phyloP scores from a whole-genome alignment of 345 rosid species.

The Brassica juncea region DNA sequence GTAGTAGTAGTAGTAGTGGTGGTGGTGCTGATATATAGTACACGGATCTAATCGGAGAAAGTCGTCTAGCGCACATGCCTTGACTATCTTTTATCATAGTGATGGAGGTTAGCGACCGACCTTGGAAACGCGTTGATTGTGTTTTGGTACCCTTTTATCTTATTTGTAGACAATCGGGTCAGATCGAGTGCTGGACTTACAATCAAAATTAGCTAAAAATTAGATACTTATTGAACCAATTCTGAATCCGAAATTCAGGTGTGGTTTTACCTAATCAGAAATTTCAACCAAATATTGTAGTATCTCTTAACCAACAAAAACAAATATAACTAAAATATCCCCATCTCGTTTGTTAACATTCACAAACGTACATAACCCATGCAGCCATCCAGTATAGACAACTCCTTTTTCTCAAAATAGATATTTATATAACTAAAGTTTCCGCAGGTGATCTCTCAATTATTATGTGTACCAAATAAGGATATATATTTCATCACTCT shows the following conservation, averaged over 20 bases:
- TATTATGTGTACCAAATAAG: not conserved
- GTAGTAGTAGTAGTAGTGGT: too few relatives aligned
- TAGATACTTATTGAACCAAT: constrained; percentile 19
- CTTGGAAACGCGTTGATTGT: constrained; percentile 3
- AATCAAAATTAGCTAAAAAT: constrained; percentile 14
- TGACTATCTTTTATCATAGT: constrained; percentile 6
- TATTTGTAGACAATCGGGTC: constrained; percentile 1
- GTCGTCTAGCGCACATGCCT: not conserved
- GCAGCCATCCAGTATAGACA: not conserved
- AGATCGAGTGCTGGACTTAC: not conserved
- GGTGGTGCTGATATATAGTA: not conserved
- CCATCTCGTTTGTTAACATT: not conserved
- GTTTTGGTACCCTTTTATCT: not conserved
- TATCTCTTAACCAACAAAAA: not conserved
- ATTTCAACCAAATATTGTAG: constrained; percentile 18
- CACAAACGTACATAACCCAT: not conserved
- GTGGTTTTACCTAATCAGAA: constrained; percentile 14
- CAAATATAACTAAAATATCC: constrained; percentile 6
- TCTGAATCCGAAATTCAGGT: constrained; percentile 17
- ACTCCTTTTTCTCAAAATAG: not conserved
- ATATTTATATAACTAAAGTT: not conserved
- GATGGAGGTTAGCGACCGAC: constrained; percentile 3
- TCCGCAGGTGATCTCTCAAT: not conserved
- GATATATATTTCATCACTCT: not conserved
- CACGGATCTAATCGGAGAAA: not conserved